Evolutionary conservation across 1,284 basidiomycete genomes (phyloP), one percentile per base, ranked within the genome.

Genomic region (Wallemia ichthyophaga): DNA sequence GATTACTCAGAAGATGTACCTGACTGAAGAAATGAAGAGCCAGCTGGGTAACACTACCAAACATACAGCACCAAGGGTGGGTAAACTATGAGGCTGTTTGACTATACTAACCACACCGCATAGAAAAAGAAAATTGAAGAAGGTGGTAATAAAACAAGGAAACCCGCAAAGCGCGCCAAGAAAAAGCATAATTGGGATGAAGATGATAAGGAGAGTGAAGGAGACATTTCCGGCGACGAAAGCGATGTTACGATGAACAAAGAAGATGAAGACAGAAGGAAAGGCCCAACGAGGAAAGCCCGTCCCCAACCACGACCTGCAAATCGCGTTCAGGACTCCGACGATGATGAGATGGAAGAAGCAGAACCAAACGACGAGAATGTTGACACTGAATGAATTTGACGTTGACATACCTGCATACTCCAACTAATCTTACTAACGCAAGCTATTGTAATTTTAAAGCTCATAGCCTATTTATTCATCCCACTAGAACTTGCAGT

Each of bases 1-100:
- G 61, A 65, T 65, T 26, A 62, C 62, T 55, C 54, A 23, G 55
- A 23, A 33, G 19, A n/a, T 56, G 23, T 59, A 58, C 23, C 54
- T 55, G 21, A 27, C 53, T 21, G 55, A 33, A 23, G 37, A 60
- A 27, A 58, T 37, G 26, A 37, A 27, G 15, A 27, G 19, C 9
- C 1, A 48, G 26, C 31, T 25, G 27, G 21, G 56, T 58, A 32
- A 57, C 25, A 54, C 57, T 25, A 56, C 57, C n/a, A 62, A 60
- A 19, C 62, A 53, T 21, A 32, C 28, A 9, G 58, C 55, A 25
- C 63, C 60, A 60, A 64, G 60, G 28, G 61, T 62, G 24, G 55
- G 62, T 58, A 56, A 37, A 19, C 57, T 57, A 7, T 31, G 28
- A 31, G 17, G 17, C 7, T 31, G 7, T 7, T 7, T 7, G 28